Evolutionary conservation across 768 basidiomycete genomes (phyloP).

Genomic region (Xerocomellus chrysenteron): DNA sequence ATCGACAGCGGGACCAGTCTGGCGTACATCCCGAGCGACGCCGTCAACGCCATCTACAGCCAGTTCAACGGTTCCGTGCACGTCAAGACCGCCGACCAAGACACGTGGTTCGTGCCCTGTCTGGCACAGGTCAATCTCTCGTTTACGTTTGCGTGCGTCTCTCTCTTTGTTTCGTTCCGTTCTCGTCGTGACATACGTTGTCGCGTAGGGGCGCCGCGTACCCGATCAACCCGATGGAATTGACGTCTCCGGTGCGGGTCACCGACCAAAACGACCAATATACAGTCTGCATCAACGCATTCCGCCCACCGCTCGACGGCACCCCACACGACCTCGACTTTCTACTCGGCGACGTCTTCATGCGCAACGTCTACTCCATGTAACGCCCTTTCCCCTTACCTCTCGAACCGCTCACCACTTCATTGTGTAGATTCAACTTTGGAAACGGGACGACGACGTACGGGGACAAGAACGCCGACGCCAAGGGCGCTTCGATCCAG

Average conservation of each 20-base stretch:
- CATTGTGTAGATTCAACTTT: constrained; percentile 39
- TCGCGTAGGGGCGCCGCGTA: constrained; percentile 29
- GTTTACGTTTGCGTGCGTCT: constrained; percentile 19
- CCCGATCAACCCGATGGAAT: constrained; percentile 46
- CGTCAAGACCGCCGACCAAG: constrained; percentile 25
- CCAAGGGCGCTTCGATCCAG: constrained; percentile 38
- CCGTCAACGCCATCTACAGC: constrained; percentile 41
- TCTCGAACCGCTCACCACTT: too few relatives aligned
- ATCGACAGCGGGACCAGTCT: constrained; percentile 46
- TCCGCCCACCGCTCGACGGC: constrained; percentile 30
- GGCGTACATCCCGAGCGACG: constrained; percentile 34
- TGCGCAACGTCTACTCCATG: constrained; percentile 48
- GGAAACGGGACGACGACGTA: constrained; percentile 30
- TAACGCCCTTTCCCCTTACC: constrained; percentile 8
- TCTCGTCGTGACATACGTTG: too few relatives aligned
- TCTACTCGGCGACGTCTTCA: constrained; percentile 44
- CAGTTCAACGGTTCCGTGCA: constrained; percentile 37
- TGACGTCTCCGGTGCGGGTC: constrained; percentile 34
- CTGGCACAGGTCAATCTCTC: constrained; percentile 30
- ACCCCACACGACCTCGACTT: constrained; percentile 34
- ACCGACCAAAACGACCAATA: constrained; percentile 30
- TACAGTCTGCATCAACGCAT: constrained; percentile 39
- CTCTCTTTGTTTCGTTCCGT: too few relatives aligned
- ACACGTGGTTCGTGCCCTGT: constrained; percentile 41
- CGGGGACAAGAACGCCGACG: constrained; percentile 6